A percentile compares a stretch with the other conserved stretches of the same genome.
Evolutionary conservation across 2,329 filamentous ascomycete species (phyloP).

Genomic region (Calonectria honghensis): DNA sequence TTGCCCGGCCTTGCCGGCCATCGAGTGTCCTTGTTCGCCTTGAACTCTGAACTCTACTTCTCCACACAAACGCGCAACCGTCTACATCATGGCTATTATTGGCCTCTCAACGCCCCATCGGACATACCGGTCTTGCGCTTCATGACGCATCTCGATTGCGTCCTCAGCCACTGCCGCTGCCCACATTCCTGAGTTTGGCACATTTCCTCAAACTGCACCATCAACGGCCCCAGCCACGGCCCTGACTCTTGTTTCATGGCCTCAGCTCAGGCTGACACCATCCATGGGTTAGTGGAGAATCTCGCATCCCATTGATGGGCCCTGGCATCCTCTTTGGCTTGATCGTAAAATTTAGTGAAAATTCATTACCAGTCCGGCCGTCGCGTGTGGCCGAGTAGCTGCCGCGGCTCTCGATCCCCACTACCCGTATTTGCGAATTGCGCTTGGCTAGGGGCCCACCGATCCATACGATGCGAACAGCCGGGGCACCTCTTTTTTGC

Average conservation of each 20-base stretch:
- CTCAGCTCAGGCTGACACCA: conserved; percentile 7
- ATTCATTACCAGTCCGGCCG: background rate
- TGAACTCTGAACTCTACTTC: conserved; percentile 16
- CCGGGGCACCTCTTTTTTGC: background rate
- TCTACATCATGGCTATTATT: background rate
- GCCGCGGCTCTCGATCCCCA: background rate
- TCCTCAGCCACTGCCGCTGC: conserved; percentile 16
- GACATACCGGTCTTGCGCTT: conserved; percentile 17
- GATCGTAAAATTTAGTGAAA: conserved; percentile 6
- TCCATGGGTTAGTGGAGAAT: background rate
- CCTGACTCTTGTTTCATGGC: background rate
- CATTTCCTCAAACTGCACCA: background rate
- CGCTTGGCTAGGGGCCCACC: conserved; percentile 1
- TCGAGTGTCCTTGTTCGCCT: conserved; percentile 17
- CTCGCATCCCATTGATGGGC: background rate
- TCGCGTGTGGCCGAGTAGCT: background rate
- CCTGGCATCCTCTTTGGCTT: background rate
- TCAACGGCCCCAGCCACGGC: background rate
- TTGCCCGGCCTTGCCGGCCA: conserved; percentile 19
- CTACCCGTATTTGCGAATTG: conserved; percentile 36
- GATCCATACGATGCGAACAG: conserved; percentile 5
- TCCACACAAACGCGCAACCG: conserved; percentile 26
- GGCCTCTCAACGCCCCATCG: conserved; percentile 28
- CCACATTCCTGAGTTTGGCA: background rate
- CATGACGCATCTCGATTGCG: conserved; percentile 25